Evolutionary conservation across 2,329 filamentous ascomycete genomes (phyloP), one percentile per base, ranked within the genome.

Genomic region (Dactylellina drechsleri): DNA sequence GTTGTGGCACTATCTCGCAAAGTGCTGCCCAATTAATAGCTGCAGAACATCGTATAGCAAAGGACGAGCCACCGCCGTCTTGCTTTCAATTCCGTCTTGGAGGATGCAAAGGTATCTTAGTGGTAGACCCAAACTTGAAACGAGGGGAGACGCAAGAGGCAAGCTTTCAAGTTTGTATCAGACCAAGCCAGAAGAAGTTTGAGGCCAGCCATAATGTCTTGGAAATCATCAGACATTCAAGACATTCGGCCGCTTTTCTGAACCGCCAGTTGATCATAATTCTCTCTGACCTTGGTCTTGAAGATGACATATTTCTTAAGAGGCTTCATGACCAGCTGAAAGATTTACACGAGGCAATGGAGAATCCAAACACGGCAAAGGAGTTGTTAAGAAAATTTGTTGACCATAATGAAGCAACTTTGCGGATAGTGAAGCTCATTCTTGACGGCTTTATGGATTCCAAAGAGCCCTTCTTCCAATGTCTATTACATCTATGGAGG

Each of bases 71-170:
- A 3, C 83, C 87, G 4, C 93, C 95, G 0, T 96, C 93, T 0
- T 91, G 92, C 0, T 94, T 92, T 77, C 95, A 99, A 79, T 97
- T 98, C 79, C 91, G 95, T 6, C 88, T 97, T 79, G 93, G 92
- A 7, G 95, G 95, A 0, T 93, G 90, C 83, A 99, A 99, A 83
- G 95, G 95, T 0, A 89, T 99, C 13, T 84, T 99, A 16, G 88
- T 89, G 0, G 85, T 92, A 94, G 92, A 82, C 87, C 91, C 0
- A 86, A 90, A 3, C 87, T 89, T 8, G 86, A 86, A 74, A 86
- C 86, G 0, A 18, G 57, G 43, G 0, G 68, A 66, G 36, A 50
- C 47, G 8, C 20, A 23, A 8, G 61, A 66, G 20, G 57, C 57
- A 12, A 62, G 57, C 52, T 87, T 85, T 31, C 88, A 93, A 67